Conservation (phyloP, 768 basidiomycete species). For the Daedaleopsis sinensis region DNA sequence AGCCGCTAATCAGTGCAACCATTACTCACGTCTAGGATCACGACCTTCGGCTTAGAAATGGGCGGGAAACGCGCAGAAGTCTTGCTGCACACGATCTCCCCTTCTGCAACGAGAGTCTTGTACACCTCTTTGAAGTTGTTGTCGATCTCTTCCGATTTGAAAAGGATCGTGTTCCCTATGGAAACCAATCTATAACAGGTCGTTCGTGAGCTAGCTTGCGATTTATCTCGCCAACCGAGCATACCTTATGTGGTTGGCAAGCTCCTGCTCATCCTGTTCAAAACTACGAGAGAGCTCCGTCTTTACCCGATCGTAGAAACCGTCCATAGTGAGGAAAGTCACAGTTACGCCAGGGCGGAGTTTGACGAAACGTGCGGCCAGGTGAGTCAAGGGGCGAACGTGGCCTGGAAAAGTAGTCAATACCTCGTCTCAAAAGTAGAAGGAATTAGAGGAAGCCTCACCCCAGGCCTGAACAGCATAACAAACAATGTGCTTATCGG, state of each 20-base stretch:
- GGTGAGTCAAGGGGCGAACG: conserved; percentile 16
- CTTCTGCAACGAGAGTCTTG: conserved; percentile 4
- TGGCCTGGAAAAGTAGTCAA: conserved; percentile 14
- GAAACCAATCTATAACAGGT: conserved; percentile 15
- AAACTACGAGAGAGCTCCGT: conserved; percentile 17
- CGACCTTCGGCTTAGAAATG: conserved; percentile 12
- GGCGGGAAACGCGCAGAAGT: conserved; percentile 1
- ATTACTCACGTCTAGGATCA: conserved; percentile 20
- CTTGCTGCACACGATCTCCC: conserved; percentile 15
- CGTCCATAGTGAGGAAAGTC: conserved; percentile 13
- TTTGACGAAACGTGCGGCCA: conserved; percentile 15
- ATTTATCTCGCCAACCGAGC: background rate
- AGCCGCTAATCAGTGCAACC: background rate
- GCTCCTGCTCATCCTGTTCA: background rate
- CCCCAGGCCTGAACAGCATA: background rate
- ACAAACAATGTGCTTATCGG: background rate
- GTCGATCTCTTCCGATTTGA: conserved; percentile 3
- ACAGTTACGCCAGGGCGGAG: conserved; percentile 4
- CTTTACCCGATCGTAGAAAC: conserved; percentile 5
- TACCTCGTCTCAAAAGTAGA: too few relatives aligned
- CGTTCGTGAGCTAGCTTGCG: background rate
- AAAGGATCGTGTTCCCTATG: background rate
- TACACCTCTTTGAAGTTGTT: conserved; percentile 10
- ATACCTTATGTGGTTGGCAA: conserved; percentile 3
- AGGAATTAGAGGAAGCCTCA: background rate